Evolutionary conservation across 495 filamentous ascomycete species (phyloP).

Genomic region (Niebla homalea): DNA sequence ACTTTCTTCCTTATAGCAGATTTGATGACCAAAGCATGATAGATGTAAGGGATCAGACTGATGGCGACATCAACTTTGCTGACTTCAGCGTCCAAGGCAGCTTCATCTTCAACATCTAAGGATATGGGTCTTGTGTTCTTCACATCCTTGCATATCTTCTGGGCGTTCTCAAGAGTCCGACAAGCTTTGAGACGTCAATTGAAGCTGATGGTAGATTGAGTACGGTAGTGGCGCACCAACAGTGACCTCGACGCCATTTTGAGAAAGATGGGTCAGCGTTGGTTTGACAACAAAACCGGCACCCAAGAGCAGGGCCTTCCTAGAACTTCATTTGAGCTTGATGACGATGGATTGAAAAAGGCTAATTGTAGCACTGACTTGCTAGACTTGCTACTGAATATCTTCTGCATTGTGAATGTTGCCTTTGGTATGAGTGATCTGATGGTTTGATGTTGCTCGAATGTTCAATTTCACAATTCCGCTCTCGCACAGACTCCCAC

Average conservation of each 20-base stretch:
- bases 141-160: slow-evolving; percentile 60
- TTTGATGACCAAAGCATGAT: slow-evolving; percentile 83
- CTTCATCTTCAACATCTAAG: slow-evolving; percentile 64
- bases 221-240: slow-evolving; percentile 44
- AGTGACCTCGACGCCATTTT: slow-evolving; percentile 64
- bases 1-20: slow-evolving; percentile 87
- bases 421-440: not conserved
- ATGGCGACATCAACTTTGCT: slow-evolving; percentile 69
- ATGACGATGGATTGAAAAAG: not conserved
- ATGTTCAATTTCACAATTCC: too few species aligned
- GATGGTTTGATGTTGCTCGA: too few species aligned
- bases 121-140: slow-evolving; percentile 59
- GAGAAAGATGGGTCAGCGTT: slow-evolving; percentile 62
- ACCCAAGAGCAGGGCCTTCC: slow-evolving; percentile 1
- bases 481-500: too few species aligned
- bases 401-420: not conserved
- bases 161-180: slow-evolving; percentile 63
- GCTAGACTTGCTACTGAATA: not conserved
- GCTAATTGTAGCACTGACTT: not conserved
- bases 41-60: slow-evolving; percentile 83
- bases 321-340: not conserved
- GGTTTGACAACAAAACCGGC: slow-evolving; percentile 49
- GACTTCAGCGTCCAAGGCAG: slow-evolving; percentile 65
- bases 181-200: slow-evolving; percentile 45
- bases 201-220: not conserved